Evolutionary conservation across 176 grass and related monocot genomes (phyloP).

Genomic region (Aegilops umbellulata): DNA sequence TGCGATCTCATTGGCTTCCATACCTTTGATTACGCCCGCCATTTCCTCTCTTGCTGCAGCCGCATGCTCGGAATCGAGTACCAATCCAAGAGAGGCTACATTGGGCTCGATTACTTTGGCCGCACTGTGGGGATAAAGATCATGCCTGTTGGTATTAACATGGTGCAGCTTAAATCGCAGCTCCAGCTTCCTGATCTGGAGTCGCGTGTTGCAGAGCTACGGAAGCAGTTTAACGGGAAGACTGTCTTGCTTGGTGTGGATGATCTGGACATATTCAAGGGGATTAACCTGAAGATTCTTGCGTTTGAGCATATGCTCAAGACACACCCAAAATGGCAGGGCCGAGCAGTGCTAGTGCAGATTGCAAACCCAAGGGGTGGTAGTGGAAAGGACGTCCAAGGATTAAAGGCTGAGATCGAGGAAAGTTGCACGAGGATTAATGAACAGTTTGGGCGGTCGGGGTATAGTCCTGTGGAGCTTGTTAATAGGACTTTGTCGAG

Average conservation of each 20-base stretch:
- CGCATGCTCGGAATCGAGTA: conserved; percentile 62
- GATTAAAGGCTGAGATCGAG: conserved; percentile 23
- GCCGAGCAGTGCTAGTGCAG: conserved; percentile 43
- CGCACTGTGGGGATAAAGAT: conserved; percentile 55
- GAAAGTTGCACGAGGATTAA: conserved; percentile 42
- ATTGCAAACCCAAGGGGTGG: conserved; percentile 42
- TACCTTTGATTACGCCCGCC: conserved; percentile 52
- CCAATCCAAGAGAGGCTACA: conserved; percentile 59
- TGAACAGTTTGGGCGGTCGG: conserved; percentile 29
- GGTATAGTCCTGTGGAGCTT: conserved; percentile 49
- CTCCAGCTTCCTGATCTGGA: conserved; percentile 54
- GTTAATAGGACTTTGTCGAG: conserved; percentile 35
- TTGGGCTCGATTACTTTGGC: conserved; percentile 53
- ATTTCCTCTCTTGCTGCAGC: conserved; percentile 60
- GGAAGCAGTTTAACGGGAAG: conserved; percentile 49
- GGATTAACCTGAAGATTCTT: conserved; percentile 44
- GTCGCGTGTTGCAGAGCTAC: conserved; percentile 38
- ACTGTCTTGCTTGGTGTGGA: conserved; percentile 51
- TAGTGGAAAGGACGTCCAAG: conserved; percentile 33
- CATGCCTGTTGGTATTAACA: conserved; percentile 59
- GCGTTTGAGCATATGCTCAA: conserved; percentile 50
- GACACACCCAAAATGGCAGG: conserved; percentile 44
- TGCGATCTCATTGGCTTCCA: conserved; percentile 58
- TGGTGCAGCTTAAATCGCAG: conserved; percentile 43
- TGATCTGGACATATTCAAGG: conserved; percentile 53